These are phyloP conservation scores for Trichoderma breve DNA, from an alignment of 2,329 filamentous ascomycete genomes.

Conservation along the genomic window DNA sequence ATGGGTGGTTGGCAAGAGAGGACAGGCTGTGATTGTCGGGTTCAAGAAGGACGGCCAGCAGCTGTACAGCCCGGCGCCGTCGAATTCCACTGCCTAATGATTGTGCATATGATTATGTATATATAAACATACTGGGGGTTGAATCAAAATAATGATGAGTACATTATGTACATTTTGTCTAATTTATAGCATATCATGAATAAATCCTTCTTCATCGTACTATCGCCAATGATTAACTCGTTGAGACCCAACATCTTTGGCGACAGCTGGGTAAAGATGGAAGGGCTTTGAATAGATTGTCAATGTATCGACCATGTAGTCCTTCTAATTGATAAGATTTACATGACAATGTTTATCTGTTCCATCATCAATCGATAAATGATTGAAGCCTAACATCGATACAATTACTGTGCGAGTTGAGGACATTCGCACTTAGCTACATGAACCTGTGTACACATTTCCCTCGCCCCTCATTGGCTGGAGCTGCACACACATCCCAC, in stretches of 20 bases:
- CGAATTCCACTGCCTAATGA: background rate
- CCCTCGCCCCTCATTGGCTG: background rate
- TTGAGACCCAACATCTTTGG: background rate
- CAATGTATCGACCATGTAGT: too few species aligned
- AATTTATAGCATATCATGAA: background rate
- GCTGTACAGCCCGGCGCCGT: slow-evolving; percentile 37
- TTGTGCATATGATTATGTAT: background rate
- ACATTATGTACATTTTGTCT: background rate
- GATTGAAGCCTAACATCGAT: background rate
- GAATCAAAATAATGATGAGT: background rate
- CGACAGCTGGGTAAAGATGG: background rate
- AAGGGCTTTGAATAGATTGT: accelerated
- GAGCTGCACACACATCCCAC: slow-evolving; percentile 12
- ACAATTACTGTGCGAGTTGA: background rate
- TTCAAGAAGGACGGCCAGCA: slow-evolving; percentile 40
- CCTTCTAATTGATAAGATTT: too few species aligned
- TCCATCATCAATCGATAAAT: background rate
- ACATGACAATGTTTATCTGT: accelerated
- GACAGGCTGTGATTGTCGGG: slow-evolving; percentile 36
- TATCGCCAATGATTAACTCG: accelerated
- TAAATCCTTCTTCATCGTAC: background rate
- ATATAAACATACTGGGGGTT: background rate
- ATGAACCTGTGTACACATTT: background rate
- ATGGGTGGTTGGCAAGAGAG: slow-evolving; percentile 39
- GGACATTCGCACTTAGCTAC: background rate